Conservation (phyloP, 2,329 filamentous ascomycete genomes). For the Penicillium sp. region DNA sequence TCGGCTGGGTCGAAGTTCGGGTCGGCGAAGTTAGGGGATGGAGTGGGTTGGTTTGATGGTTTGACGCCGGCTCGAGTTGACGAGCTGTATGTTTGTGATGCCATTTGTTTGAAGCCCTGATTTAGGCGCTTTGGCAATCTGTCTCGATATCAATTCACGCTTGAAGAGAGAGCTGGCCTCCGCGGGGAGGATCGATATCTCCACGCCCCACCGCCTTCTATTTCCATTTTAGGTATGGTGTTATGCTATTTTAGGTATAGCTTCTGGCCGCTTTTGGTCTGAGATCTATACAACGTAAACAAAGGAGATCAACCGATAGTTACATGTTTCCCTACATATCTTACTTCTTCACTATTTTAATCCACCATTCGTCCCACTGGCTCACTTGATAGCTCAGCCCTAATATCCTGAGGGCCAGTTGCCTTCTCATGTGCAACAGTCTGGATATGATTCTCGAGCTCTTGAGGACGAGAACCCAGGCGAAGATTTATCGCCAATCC, state of each 20-base stretch:
- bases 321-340: not conserved
- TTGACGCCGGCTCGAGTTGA: constrained; percentile 18
- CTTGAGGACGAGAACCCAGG: not conserved
- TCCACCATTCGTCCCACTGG: not conserved
- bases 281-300: constrained; percentile 2
- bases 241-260: not conserved
- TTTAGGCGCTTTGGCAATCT: not conserved
- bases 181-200: constrained; percentile 12
- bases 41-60: constrained; percentile 36
- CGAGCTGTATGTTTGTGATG: constrained; percentile 28
- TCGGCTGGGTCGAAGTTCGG: constrained; percentile 78
- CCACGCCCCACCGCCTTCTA: constrained; percentile 8
- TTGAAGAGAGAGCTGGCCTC: constrained; percentile 7
- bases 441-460: not conserved
- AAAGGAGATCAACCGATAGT: not conserved
- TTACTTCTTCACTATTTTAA: not conserved
- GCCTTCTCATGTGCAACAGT: not conserved
- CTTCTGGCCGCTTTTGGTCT: not conserved
- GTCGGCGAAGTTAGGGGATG: constrained; percentile 70
- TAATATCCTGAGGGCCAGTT: not conserved
- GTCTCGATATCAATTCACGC: not conserved
- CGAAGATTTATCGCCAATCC: not conserved
- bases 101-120: constrained; percentile 5
- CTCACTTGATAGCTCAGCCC: not conserved
- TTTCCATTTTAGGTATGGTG: not conserved